A percentile compares a stretch with the other conserved stretches of the same genome.
These are phyloP conservation scores for Lasiosphaeris hirsuta DNA, from an alignment of 495 filamentous ascomycete genomes.

Conservation along the genomic window DNA sequence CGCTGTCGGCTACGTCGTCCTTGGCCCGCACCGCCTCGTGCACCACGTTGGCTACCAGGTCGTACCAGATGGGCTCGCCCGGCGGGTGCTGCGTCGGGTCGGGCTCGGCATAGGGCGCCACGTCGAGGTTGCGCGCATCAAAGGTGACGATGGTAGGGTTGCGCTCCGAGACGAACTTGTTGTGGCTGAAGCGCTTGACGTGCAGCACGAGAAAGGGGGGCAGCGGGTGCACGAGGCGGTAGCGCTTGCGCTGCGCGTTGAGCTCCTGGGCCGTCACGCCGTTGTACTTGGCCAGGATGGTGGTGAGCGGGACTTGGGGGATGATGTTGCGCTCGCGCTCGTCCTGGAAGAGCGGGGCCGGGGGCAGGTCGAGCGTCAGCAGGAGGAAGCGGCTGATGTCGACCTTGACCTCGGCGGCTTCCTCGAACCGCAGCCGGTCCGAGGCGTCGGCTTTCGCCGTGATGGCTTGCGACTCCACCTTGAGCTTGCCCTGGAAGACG, in stretches of 20 bases:
- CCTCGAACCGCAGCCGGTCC: slow-evolving; percentile 90
- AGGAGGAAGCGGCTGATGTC: slow-evolving; percentile 78
- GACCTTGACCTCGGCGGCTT: slow-evolving; percentile 75
- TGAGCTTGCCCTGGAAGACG: slow-evolving; percentile 88
- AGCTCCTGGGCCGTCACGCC: slow-evolving; percentile 85
- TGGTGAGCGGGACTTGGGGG: slow-evolving; percentile 88
- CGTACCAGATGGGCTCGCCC: slow-evolving; percentile 89
- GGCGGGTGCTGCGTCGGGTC: slow-evolving; percentile 50
- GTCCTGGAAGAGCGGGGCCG: slow-evolving; percentile 96
- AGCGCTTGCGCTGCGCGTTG: slow-evolving; percentile 76
- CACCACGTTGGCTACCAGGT: slow-evolving; percentile 94
- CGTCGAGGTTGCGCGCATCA: slow-evolving; percentile 75
- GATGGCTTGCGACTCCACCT: slow-evolving; percentile 91
- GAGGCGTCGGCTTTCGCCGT: slow-evolving; percentile 85
- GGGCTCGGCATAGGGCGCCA: slow-evolving; percentile 75
- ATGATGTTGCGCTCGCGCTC: slow-evolving; percentile 89
- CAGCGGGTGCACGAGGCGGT: slow-evolving; percentile 86
- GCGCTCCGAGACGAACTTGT: slow-evolving; percentile 92
- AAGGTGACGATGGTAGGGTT: slow-evolving; percentile 99
- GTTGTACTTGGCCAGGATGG: slow-evolving; percentile 90
- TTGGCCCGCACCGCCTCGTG: slow-evolving; percentile 78
- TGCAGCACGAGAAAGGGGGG: slow-evolving; percentile 92
- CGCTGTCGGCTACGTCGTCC: slow-evolving; percentile 69
- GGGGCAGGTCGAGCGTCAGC: slow-evolving; percentile 86
- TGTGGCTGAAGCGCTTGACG: slow-evolving; percentile 93